Base-by-base conservation (phyloP, 2,329 filamentous ascomycete species). In the Talaromyces islandicus region DNA sequence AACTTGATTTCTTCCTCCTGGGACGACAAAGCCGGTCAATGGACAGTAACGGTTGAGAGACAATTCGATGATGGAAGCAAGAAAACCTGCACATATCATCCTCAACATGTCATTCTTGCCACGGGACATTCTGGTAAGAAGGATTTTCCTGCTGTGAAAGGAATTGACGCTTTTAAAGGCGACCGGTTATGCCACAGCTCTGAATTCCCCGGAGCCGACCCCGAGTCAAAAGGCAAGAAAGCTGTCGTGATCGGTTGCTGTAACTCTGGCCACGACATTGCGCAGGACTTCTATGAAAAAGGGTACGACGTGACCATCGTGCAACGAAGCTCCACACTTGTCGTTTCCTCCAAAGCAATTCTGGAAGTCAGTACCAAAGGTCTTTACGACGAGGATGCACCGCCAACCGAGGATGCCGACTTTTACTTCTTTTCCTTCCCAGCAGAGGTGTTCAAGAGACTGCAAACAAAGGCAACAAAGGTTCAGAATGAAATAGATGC, bases 81-180 rank as follows among this genome's bases (percentile, higher is more conserved):
- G 0, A 79, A 84, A 64, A 80, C 75, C 1, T 80, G 85, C 19
- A 85, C 79, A 0, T 72, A 90, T 43, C 80, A 83, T 41, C 87
- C 87, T 0, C 81, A 78, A 5, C 87, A 90, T 63, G 71, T 90
- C 30, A 80, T 90, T 51, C 85, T 88, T 66, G 84, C 85, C 1
- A 90, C 87, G 0, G 87, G 87, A 0, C 86, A 88, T 66, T 85
- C 85, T 0, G 88, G 88, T 2, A 85, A 88, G 71, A 87, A 83
- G 30, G 78, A 84, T 59, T 71, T 84, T 10, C 80, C 69, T 0
- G 64, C 68, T 1, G 84, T 78, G 73, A 80, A 70, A 60, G 80
- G 69, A 55, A 76, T 83, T 10, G 78, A 81, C 0, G 70, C 66
- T 0, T 90, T 89, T 75, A 73, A 81, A 60, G 88, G 88, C 0